Evolutionary conservation across 2,329 filamentous ascomycete genomes (phyloP), one percentile per base, ranked within the genome.

Genomic region (Pseudogymnoascus sp.): DNA sequence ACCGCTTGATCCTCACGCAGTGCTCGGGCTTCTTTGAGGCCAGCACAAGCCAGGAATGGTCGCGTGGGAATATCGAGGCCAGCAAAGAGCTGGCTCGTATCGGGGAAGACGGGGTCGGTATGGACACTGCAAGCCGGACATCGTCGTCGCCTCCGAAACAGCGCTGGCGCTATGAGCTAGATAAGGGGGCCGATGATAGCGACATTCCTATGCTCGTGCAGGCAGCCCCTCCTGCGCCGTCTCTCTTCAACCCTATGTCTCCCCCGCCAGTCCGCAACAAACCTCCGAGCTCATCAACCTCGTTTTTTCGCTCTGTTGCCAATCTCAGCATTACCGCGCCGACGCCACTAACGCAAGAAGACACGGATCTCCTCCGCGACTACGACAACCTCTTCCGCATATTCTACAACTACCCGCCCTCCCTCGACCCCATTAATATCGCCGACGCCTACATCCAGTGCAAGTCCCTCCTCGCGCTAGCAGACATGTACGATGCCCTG

Each of bases 381-480:
- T 97, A 98, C 75, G 92, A 96, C 74, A 97, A 97, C 74, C 82
- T 98, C 22, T 96, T 98, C 74, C 90, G 93, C 70, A 89, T 95
- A 66, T 96, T 97, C 79, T 98, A 98, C 81, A 96, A 97, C 75
- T 90, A 96, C 74, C 80, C 91, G 0, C 93, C 93, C 0, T 73
- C 86, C 0, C 83, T 98, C 33, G 93, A 96, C 75, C 84, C 85
- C 26, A 82, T 95, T 74, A 96, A 95, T 74, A 96, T 98, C 67
- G 91, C 92, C 62, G 89, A 92, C 65, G 92, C 93, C 24, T 97
- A 97, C 72, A 88, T 95, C 46, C 91, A 97, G 76, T 96, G 91
- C 82, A 96, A 97, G 76, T 89, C 90, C 11, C 84, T 98, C 2
- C 83, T 98, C 41, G 85, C 86, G 11, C 82, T 97, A 16, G 93